These are phyloP conservation scores for Chlorella sp. DNA, from an alignment of 139 green algal genomes.

Conservation along the genomic window DNA sequence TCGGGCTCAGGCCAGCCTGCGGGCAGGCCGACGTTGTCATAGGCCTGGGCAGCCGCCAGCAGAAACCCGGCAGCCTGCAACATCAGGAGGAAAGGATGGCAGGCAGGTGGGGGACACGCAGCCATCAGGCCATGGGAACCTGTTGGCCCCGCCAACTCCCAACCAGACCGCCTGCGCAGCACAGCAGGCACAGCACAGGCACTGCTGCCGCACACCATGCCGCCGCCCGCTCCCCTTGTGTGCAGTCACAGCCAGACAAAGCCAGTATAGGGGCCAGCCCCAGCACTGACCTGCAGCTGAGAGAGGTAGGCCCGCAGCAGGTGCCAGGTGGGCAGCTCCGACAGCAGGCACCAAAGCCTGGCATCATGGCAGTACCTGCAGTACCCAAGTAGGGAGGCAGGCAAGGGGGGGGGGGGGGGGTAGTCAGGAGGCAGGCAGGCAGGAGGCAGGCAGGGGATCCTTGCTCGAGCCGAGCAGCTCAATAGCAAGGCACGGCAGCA, in stretches of 20 bases:
- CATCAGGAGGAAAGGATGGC: not conserved
- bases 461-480: no score
- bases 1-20: not conserved
- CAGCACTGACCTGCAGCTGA: not conserved
- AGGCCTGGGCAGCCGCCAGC: not conserved
- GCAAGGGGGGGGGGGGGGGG: not conserved
- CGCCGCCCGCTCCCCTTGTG: not conserved
- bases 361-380: conserved; percentile 13
- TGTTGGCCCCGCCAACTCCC: not conserved
- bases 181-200: not conserved
- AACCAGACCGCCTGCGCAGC: not conserved
- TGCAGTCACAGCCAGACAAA: not conserved
- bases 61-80: not conserved
- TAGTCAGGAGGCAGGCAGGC: not conserved
- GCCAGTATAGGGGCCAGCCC: not conserved
- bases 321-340: conserved; percentile 18
- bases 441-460: not conserved
- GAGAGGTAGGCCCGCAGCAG: conserved; percentile 1
- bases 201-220: not conserved
- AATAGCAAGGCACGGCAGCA: not conserved
- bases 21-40: not conserved
- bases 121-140: not conserved
- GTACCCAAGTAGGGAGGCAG: not conserved
- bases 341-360: not conserved
- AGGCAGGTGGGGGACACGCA: not conserved